Evolutionary conservation across 164 flowering plant species (phyloP).

Genomic region (Umbellularia californica): DNA sequence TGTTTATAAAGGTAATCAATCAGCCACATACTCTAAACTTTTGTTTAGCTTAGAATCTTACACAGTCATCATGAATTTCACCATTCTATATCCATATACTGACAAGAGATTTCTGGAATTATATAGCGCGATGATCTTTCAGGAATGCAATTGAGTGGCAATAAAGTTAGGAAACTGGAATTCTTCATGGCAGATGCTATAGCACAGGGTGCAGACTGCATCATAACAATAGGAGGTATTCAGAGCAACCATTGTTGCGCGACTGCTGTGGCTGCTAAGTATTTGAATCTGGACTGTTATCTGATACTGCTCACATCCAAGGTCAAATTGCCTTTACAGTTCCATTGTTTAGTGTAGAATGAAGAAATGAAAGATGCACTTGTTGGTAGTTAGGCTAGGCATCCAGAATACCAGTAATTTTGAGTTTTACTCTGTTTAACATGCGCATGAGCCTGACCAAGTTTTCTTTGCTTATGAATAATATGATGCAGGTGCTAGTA

Average conservation of each 20-base stretch:
- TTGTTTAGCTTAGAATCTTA: not conserved
- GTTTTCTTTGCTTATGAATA: not conserved
- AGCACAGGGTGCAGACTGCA: conserved; percentile 80
- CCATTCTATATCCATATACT: conserved; percentile 7
- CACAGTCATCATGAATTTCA: not conserved
- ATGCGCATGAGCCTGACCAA: not conserved
- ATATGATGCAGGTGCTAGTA: conserved; percentile 53
- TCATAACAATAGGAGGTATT: conserved; percentile 90
- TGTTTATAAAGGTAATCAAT: conserved; percentile 81
- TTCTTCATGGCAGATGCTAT: conserved; percentile 94
- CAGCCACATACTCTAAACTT: not conserved
- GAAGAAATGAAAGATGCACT: not conserved
- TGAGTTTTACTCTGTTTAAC: not conserved
- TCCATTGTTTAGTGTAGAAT: not conserved
- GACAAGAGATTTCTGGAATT: conserved; percentile 18
- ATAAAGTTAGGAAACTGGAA: conserved; percentile 92
- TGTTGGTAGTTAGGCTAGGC: not conserved
- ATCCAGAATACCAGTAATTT: not conserved
- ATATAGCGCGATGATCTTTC: conserved; percentile 89
- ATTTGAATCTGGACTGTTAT: conserved; percentile 75
- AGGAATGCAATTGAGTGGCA: conserved; percentile 98
- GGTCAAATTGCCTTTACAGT: conserved; percentile 32
- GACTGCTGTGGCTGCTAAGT: conserved; percentile 94
- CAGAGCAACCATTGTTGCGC: conserved; percentile 99
- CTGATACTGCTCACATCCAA: conserved; percentile 87